Base-by-base conservation (phyloP, 2,329 filamentous ascomycete genomes). In the Didymella arachidicola region DNA sequence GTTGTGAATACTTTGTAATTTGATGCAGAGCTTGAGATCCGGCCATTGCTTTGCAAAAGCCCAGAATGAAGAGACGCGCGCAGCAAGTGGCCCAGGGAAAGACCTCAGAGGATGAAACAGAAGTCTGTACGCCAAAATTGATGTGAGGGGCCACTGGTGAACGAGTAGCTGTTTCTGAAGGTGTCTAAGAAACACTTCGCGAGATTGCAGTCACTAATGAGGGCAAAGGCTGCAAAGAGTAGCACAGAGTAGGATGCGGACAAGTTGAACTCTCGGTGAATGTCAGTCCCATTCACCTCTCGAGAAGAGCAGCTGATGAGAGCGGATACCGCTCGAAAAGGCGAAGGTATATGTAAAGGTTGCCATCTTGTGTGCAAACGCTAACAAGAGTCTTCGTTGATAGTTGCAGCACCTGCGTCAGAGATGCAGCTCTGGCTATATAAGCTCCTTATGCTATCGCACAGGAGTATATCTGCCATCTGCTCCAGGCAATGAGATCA, bases 61-160 rank as follows among this genome's bases (percentile, higher is more conserved):
- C 66, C 66, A 70, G 30, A 62, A 63, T 22, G 64, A 59, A 7
- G 63, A 59, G 5, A 66, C 7, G 14, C 51, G 57, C n/a, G 66
- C 66, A 43, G 27, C 61, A 48, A 34, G 27, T 5, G 62, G 64
- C 25, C 64, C 62, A 27, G 60, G 57, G 45, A 63, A 59, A 1
- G 42, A 38, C 4, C 34, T 30, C 18, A 65, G 39, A 5, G 50
- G 60, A 25, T 65, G 64, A 19, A 62, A 52, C 3, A 53, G 42
- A 14, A 60, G 44, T 11, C 65, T 63, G 48, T 68, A 67, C 0
- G 39, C 14, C 1, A 41, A 14, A 12, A 65, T 57, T 7, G 57
- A 66, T 11, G 30, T 16, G 29, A 22, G 39, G 49, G 11, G n/a
- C 49, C 45, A n/a, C 38, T 18, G 12, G 36, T 4, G 8, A 58